Evolutionary conservation across 2,329 filamentous ascomycete genomes (phyloP), one percentile per base, ranked within the genome.

Genomic region (Neonectria sp.): DNA sequence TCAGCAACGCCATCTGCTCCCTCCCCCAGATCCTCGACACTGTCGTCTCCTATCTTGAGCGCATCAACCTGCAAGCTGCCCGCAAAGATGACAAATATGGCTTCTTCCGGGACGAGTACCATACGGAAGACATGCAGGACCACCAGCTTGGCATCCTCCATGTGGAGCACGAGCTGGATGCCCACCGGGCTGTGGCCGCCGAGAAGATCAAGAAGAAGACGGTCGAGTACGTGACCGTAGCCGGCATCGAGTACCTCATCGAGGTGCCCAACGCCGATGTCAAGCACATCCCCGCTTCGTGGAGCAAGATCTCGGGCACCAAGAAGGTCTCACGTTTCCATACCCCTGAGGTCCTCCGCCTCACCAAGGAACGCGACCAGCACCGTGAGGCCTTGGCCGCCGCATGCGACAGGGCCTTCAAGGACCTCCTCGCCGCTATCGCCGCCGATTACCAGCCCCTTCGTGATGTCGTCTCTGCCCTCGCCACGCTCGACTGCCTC

Each of bases 261-360:
- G 96, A 98, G 81, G 92, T 99, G 6, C 88, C 93, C 72, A 98
- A 97, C 79, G 80, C 87, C 1, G 89, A 94, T 60, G 87, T 98
- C 67, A 96, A 95, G 78, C 90, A 92, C 64, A 94, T 99, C 0
- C 96, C 96, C 1, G 95, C 96, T 4, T 97, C 94, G 0, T 99
- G 96, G 96, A 87, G 89, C 70, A 98, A 99, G 81, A 93, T 98
- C 75, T 97, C 93, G 64, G 95, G 95, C 56, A 99, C 96, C 7
- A 98, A 98, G 80, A 94, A 94, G 75, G 84, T 95, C 6, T 95
- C 94, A 0, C 91, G 96, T 65, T 99, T 98, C 80, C 96, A 99
- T 81, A 96, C 96, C 0, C 96, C 96, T 5, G 92, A 97, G 73
- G 94, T 98, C 27, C 87, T 97, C 55, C 90, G 90, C 68, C 87